phyloP scores from a whole-genome alignment of 495 filamentous ascomycete species.

The Cetradonia linearis region DNA sequence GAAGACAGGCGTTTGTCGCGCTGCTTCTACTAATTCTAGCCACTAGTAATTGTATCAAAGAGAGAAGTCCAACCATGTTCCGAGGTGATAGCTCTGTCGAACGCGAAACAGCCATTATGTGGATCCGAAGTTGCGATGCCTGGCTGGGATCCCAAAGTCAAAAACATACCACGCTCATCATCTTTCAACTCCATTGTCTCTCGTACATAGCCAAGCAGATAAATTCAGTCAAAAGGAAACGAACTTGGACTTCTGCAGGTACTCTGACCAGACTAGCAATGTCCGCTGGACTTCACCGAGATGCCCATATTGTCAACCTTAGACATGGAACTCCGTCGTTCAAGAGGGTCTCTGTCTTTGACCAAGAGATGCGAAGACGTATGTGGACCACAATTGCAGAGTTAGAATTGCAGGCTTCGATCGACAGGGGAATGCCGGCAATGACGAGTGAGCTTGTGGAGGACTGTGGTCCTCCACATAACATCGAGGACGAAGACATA shows the following conservation, averaged over 20 bases:
- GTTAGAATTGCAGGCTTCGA: slow-evolving; percentile 40
- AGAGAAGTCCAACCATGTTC: slow-evolving; percentile 33
- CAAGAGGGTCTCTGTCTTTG: slow-evolving; percentile 35
- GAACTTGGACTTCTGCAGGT: slow-evolving; percentile 42
- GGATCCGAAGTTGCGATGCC: slow-evolving; percentile 31
- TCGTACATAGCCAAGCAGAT: slow-evolving; percentile 39
- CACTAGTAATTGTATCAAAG: slow-evolving; percentile 28
- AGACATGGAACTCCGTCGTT: slow-evolving; percentile 30
- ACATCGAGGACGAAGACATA: slow-evolving; percentile 42
- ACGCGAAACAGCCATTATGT: slow-evolving; percentile 30
- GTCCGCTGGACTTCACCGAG: slow-evolving; percentile 46
- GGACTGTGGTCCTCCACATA: slow-evolving; percentile 40
- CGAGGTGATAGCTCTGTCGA: slow-evolving; percentile 32
- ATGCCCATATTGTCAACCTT: slow-evolving; percentile 25
- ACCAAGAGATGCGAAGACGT: slow-evolving; percentile 43
- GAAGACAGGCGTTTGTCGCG: slow-evolving; percentile 26
- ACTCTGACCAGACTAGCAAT: slow-evolving; percentile 40
- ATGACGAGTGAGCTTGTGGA: slow-evolving; percentile 40
- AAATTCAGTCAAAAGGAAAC: slow-evolving; percentile 40
- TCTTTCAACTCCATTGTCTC: slow-evolving; percentile 44
- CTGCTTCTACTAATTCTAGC: slow-evolving; percentile 34
- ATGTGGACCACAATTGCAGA: slow-evolving; percentile 50
- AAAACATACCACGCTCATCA: slow-evolving; percentile 36
- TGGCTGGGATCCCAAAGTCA: slow-evolving; percentile 33
- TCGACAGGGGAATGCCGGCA: slow-evolving; percentile 45